Base-by-base conservation (phyloP, 805 yeast genomes). In the Ascoidea tarda region DNA sequence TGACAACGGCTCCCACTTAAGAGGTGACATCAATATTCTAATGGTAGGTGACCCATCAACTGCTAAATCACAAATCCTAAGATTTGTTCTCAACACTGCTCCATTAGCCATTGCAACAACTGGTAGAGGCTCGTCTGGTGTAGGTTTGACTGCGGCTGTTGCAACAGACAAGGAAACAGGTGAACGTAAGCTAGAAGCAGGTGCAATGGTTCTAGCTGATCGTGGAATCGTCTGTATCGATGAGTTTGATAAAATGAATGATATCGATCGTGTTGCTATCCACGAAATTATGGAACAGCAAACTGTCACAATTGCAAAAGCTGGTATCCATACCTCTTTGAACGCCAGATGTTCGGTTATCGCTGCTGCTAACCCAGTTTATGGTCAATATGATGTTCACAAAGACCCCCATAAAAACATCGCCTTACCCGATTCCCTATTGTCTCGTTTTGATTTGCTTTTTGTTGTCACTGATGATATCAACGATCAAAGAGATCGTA, bases 281-380 rank as follows among this genome's bases (percentile, higher is more conserved):
- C 99, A 93, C 69, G 99, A 93, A 76, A 99, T 93, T 50, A 93
- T 93, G 99, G 99, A 93, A 72, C 99, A 93, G 70, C 99, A 93
- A 68, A 93, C 99, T 0, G 96, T 91, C 33, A 90, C 98, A 2
- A 90, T 91, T 63, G 96, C 98, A 51, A 91, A 91, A 67, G 99
- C 98, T 5, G 99, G 99, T 58, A 91, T 91, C 62, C 97, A 91
- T 67, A 90, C 98, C 2, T 85, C 98, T 5, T 75, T 91, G 59
- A 91, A 91, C 64, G 98, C 99, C 12, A 80, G 99, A 62, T 91
- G 98, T 71, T 85, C 96, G 33, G 98, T 91, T 16, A 78, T 91
- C 59, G 98, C 98, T 0, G 99, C 99, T 42, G 99, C 99, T 6
- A 91, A 91, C 66, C 99, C 99, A 1, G 88, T 91, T 1, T 90